phyloP scores from a whole-genome alignment of 345 rosid species.

The Lagerstroemia speciosa region DNA sequence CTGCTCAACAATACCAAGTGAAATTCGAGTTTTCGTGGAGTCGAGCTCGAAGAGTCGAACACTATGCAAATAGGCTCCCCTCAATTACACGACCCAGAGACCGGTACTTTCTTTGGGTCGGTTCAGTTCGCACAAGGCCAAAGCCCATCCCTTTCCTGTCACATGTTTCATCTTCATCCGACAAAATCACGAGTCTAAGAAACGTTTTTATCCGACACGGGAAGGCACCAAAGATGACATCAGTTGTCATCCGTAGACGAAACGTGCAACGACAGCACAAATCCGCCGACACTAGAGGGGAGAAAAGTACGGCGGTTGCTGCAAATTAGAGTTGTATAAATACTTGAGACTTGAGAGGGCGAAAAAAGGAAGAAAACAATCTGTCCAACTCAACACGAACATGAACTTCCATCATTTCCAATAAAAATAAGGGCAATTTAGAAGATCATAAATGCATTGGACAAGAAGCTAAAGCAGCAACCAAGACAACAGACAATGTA shows the following conservation, averaged over 20 bases:
- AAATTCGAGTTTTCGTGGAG: too few species aligned
- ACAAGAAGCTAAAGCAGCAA: slow-evolving; percentile 20
- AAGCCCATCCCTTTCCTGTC: too few species aligned
- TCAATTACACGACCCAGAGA: too few species aligned
- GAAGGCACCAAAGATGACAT: not conserved
- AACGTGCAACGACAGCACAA: not conserved
- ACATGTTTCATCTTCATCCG: too few species aligned
- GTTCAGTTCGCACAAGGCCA: too few species aligned
- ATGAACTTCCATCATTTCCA: slow-evolving; percentile 5
- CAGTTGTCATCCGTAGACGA: not conserved
- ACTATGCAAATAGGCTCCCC: too few species aligned
- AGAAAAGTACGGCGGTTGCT: not conserved
- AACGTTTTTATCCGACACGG: not conserved
- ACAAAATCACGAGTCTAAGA: too few species aligned
- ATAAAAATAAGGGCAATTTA: slow-evolving; percentile 12
- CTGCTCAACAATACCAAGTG: too few species aligned
- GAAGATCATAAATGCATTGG: slow-evolving; percentile 8
- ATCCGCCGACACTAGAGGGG: not conserved
- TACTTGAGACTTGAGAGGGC: not conserved
- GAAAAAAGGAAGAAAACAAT: not conserved
- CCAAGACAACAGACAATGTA: slow-evolving; percentile 29
- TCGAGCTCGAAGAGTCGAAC: too few species aligned
- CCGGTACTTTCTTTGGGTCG: too few species aligned
- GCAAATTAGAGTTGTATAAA: not conserved
- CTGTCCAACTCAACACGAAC: not conserved